Evolutionary conservation across 1,284 basidiomycete genomes (phyloP).

Genomic region (Tremellales sp.): DNA sequence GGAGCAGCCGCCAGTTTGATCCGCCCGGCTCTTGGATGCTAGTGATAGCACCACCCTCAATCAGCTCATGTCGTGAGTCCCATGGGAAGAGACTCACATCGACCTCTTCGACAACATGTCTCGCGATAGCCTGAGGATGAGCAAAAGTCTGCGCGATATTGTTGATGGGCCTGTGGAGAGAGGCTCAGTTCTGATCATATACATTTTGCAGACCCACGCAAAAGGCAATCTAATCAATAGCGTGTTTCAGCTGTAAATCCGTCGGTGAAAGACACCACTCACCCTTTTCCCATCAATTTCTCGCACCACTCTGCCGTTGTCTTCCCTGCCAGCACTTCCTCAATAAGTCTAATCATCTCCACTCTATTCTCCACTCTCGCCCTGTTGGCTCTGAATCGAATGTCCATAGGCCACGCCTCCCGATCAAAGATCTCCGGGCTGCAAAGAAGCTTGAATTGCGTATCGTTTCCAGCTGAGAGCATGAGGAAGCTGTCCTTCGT

Average conservation of each 20-base stretch:
- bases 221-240: slow-evolving; percentile 61
- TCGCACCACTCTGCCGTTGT: slow-evolving; percentile 69
- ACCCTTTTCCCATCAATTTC: slow-evolving; percentile 71
- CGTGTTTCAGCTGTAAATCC: background rate
- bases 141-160: slow-evolving; percentile 84
- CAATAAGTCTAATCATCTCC: slow-evolving; percentile 69
- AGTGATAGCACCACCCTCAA: no score
- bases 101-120: slow-evolving; percentile 60
- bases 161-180: slow-evolving; percentile 67
- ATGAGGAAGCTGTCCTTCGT: slow-evolving; percentile 86
- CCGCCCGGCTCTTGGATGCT: slow-evolving; percentile 74
- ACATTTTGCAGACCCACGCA: slow-evolving; percentile 41
- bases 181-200: background rate
- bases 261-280: slow-evolving; percentile 27
- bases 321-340: slow-evolving; percentile 57
- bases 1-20: slow-evolving; percentile 83
- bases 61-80: no score
- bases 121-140: slow-evolving; percentile 77
- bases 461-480: slow-evolving; percentile 90
- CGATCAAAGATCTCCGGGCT: slow-evolving; percentile 38
- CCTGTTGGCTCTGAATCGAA: slow-evolving; percentile 67
- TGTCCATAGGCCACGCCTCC: slow-evolving; percentile 41
- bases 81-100: slow-evolving; percentile 50
- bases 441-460: slow-evolving; percentile 58
- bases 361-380: slow-evolving; percentile 71